phyloP scores from a whole-genome alignment of 805 yeast species.

The Yarrowia bubula region DNA sequence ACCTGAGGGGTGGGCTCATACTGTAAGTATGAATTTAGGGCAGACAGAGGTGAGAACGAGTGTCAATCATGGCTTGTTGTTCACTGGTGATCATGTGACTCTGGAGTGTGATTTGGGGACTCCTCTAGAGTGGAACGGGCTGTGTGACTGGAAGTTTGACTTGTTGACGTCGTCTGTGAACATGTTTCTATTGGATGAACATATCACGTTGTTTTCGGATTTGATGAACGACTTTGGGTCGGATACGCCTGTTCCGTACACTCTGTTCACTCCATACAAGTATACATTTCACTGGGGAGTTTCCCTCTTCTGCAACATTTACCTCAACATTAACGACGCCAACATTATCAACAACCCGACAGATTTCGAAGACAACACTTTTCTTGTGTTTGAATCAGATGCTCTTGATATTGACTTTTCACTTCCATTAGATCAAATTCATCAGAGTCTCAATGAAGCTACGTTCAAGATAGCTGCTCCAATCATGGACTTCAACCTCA shows the following conservation, averaged over 20 bases:
- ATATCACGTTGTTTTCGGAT: slow-evolving; percentile 69
- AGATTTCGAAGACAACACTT: slow-evolving; percentile 77
- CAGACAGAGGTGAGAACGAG: slow-evolving; percentile 71
- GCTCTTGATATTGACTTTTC: slow-evolving; percentile 46
- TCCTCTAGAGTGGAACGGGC: slow-evolving; percentile 83
- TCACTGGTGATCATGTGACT: slow-evolving; percentile 57
- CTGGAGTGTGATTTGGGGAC: slow-evolving; percentile 58
- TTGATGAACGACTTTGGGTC: slow-evolving; percentile 71
- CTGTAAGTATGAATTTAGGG: slow-evolving; percentile 46
- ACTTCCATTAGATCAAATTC: slow-evolving; percentile 55
- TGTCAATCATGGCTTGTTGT: slow-evolving; percentile 81
- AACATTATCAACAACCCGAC: slow-evolving; percentile 88
- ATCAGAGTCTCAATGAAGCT: slow-evolving; percentile 34
- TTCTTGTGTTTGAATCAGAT: slow-evolving; percentile 69
- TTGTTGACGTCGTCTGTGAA: slow-evolving; percentile 53
- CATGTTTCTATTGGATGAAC: slow-evolving; percentile 76
- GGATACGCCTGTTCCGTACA: slow-evolving; percentile 65
- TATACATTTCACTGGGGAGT: slow-evolving; percentile 64
- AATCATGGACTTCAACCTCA: slow-evolving; percentile 57
- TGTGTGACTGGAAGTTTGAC: slow-evolving; percentile 63
- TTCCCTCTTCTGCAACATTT: slow-evolving; percentile 51
- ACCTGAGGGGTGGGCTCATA: slow-evolving; percentile 55
- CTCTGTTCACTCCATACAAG: slow-evolving; percentile 67
- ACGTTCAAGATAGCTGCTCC: slow-evolving; percentile 44
- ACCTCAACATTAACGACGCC: slow-evolving; percentile 76